Evolutionary conservation across 2,329 filamentous ascomycete genomes (phyloP).

Genomic region (Sordariomycetes sp.): DNA sequence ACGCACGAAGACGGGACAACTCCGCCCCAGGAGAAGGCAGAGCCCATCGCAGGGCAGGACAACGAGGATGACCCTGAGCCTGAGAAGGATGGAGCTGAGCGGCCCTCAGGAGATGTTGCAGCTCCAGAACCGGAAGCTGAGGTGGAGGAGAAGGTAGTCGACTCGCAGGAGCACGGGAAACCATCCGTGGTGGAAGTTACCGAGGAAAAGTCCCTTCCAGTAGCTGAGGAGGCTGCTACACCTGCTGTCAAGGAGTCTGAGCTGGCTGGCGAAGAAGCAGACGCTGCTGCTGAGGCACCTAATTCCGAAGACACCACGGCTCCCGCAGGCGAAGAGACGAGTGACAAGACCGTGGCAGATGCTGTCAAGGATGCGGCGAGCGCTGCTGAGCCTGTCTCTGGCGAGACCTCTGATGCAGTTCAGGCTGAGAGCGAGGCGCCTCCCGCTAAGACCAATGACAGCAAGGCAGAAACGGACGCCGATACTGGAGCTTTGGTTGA

Average conservation of each 20-base stretch:
- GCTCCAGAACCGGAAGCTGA: slow-evolving; percentile 2
- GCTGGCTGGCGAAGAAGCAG: slow-evolving; percentile 2
- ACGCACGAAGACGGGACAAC: too few species aligned
- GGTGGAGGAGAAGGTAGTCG: slow-evolving; percentile 1
- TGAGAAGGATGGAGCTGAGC: slow-evolving; percentile 1
- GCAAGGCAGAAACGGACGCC: too few species aligned
- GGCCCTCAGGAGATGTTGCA: slow-evolving; percentile 3
- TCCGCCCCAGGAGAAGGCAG: too few species aligned
- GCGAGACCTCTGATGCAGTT: too few species aligned
- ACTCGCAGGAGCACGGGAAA: too few species aligned
- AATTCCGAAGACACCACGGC: slow-evolving; percentile 3
- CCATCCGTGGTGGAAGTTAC: too few species aligned
- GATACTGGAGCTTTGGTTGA: too few species aligned
- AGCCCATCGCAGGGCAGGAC: too few species aligned
- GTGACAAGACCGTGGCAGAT: background rate
- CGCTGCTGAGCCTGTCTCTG: slow-evolving; percentile 1
- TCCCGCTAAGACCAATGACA: too few species aligned
- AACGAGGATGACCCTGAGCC: too few species aligned
- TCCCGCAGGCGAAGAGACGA: background rate
- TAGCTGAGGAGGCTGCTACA: slow-evolving; percentile 3
- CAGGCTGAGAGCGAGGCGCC: too few species aligned
- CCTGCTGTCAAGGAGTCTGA: slow-evolving; percentile 4
- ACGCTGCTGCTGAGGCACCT: slow-evolving; percentile 6
- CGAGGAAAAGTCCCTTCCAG: slow-evolving; percentile 1
- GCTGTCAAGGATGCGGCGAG: background rate